phyloP scores from a whole-genome alignment of 1,139 yeast genomes.

The Zhuliangozyma parablackwelliae region DNA sequence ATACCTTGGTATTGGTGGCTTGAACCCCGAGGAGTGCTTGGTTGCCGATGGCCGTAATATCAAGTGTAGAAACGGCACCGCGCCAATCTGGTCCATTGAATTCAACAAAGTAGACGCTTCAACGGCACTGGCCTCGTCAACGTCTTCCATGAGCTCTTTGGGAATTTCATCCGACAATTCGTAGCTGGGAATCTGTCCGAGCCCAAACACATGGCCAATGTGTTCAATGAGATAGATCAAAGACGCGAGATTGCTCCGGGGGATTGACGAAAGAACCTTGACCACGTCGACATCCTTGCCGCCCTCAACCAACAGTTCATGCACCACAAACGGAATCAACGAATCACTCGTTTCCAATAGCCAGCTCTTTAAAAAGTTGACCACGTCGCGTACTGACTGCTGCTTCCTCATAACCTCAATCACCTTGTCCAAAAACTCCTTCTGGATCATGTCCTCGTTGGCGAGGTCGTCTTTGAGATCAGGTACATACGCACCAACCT shows the following conservation, averaged over 20 bases:
- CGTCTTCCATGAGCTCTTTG: slow-evolving; percentile 13
- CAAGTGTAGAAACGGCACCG: slow-evolving; percentile 40
- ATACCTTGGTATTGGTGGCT: slow-evolving; percentile 35
- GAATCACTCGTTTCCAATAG: slow-evolving; percentile 42
- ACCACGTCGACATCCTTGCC: slow-evolving; percentile 17
- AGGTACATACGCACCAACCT: slow-evolving; percentile 18
- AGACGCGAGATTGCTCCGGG: slow-evolving; percentile 41
- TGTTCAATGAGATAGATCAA: slow-evolving; percentile 37
- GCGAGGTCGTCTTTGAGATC: slow-evolving; percentile 11
- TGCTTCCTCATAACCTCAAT: slow-evolving; percentile 9
- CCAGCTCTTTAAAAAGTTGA: slow-evolving; percentile 40
- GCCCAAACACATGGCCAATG: slow-evolving; percentile 21
- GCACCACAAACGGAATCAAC: slow-evolving; percentile 40
- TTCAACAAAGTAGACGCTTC: slow-evolving; percentile 21
- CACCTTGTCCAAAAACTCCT: slow-evolving; percentile 19
- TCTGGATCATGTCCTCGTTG: slow-evolving; percentile 20
- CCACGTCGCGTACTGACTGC: slow-evolving; percentile 8
- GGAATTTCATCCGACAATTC: slow-evolving; percentile 27
- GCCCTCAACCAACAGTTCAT: slow-evolving; percentile 28
- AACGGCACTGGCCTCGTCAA: slow-evolving; percentile 9
- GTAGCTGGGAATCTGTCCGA: slow-evolving; percentile 23
- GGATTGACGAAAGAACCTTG: slow-evolving; percentile 29
- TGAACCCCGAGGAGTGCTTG: slow-evolving; percentile 36
- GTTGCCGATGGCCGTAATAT: slow-evolving; percentile 39
- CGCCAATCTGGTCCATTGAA: slow-evolving; percentile 34